Evolutionary conservation across 2,329 filamentous ascomycete genomes (phyloP).

Genomic region (Acrodontium crateriforme): DNA sequence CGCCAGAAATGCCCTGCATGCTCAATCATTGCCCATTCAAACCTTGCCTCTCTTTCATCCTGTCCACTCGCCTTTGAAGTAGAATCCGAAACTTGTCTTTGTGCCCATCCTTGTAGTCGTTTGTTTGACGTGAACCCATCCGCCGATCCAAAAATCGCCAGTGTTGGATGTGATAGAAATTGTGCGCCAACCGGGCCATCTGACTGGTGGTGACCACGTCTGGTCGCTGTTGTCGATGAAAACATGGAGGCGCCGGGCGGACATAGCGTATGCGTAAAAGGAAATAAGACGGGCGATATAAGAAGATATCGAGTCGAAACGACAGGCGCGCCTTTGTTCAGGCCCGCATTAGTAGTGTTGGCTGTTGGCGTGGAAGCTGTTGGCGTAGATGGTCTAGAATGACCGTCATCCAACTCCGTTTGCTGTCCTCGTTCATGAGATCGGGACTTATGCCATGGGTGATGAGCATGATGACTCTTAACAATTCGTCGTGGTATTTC

Average conservation of each 20-base stretch:
- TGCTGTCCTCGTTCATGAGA: too few species aligned
- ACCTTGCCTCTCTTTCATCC: conserved; percentile 15
- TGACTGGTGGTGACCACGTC: not conserved
- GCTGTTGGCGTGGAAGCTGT: not conserved
- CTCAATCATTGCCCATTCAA: conserved; percentile 31
- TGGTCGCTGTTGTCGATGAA: not conserved
- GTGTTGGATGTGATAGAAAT: conserved; percentile 39
- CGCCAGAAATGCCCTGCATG: conserved; percentile 41
- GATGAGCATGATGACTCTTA: too few species aligned
- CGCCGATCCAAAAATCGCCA: conserved; percentile 60
- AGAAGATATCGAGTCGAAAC: conserved; percentile 31
- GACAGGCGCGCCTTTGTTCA: too few species aligned
- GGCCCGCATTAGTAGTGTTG: conserved; percentile 3
- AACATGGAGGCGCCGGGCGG: conserved; percentile 16
- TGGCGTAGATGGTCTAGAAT: not conserved
- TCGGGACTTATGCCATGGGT: too few species aligned
- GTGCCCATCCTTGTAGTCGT: conserved; percentile 54
- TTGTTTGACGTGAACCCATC: conserved; percentile 59
- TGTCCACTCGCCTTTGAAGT: not conserved
- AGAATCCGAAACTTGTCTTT: conserved; percentile 28
- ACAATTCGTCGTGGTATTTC: conserved; percentile 24
- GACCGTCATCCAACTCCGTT: not conserved
- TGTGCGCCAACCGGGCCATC: not conserved
- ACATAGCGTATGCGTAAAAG: conserved; percentile 24
- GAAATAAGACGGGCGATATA: conserved; percentile 34